These are phyloP conservation scores for Nannizziopsis arthrosporioides DNA, from an alignment of 2,329 filamentous ascomycete genomes.

Conservation along the genomic window DNA sequence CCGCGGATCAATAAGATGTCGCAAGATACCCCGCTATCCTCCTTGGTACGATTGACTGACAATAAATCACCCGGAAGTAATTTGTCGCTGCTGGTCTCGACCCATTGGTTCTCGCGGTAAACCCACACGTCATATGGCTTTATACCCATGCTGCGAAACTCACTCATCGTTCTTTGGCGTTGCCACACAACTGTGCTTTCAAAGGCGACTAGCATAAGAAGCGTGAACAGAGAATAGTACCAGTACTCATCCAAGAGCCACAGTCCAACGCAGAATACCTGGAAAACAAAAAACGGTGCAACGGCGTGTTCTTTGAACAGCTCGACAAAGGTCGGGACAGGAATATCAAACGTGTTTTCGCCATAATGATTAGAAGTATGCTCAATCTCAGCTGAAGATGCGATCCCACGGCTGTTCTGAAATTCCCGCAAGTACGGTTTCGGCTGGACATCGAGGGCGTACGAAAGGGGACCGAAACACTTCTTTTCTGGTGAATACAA, in stretches of 20 bases:
- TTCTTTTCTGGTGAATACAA: conserved; percentile 62
- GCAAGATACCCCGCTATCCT: conserved; percentile 91
- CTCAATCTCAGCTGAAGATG: conserved; percentile 61
- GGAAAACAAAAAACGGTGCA: conserved; percentile 97
- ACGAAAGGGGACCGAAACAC: conserved; percentile 70
- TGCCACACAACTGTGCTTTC: conserved; percentile 99
- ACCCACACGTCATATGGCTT: conserved; percentile 95
- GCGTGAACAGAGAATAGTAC: conserved; percentile 98
- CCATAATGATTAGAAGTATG: conserved; percentile 87
- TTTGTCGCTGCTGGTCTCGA: conserved; percentile 77
- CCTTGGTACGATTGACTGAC: conserved; percentile 85
- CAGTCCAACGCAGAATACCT: conserved; percentile 93
- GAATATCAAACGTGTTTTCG: conserved; percentile 91
- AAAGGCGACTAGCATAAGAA: conserved; percentile 95
- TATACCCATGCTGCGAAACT: conserved; percentile 99
- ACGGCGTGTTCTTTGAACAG: conserved; percentile 97
- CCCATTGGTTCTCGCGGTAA: conserved; percentile 77
- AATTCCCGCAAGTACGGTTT: conserved; percentile 68
- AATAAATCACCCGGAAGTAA: conserved; percentile 87
- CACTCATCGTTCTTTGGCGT: conserved; percentile 83
- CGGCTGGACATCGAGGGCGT: conserved; percentile 72
- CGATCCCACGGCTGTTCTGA: conserved; percentile 67
- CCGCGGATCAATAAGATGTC: conserved; percentile 94
- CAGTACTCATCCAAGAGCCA: conserved; percentile 99
- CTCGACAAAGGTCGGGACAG: conserved; percentile 88